phyloP scores from a whole-genome alignment of 2,329 filamentous ascomycete species.

The Colletotrichum tanaceti region DNA sequence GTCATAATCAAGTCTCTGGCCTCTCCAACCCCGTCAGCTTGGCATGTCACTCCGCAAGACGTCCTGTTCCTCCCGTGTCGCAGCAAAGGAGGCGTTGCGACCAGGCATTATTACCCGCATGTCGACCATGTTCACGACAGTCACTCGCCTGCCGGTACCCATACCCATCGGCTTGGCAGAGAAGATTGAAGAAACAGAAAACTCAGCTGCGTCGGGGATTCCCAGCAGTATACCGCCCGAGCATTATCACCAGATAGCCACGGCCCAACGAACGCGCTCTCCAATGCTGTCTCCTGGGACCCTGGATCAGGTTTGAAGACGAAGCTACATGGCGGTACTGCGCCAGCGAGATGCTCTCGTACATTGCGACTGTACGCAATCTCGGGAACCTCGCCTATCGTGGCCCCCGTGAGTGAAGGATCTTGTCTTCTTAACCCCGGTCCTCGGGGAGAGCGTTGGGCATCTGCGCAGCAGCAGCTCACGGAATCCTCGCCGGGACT shows the following conservation, averaged over 20 bases:
- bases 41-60: slow-evolving; percentile 36
- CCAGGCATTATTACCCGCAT: slow-evolving; percentile 10
- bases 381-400: slow-evolving; percentile 9
- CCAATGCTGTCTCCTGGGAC: not conserved
- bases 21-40: not conserved
- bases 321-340: slow-evolving; percentile 19
- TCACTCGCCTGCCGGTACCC: slow-evolving; percentile 27
- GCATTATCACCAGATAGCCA: not conserved
- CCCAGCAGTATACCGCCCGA: not conserved
- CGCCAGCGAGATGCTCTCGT: slow-evolving; percentile 29
- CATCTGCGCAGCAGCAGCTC: slow-evolving; percentile 24
- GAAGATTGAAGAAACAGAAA: not conserved
- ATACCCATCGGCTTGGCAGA: not conserved
- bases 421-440: not conserved
- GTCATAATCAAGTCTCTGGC: not conserved
- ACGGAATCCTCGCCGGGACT: slow-evolving; percentile 3
- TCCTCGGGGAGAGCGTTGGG: slow-evolving; percentile 17
- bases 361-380: slow-evolving; percentile 22
- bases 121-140: slow-evolving; percentile 19
- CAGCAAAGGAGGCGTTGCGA: slow-evolving; percentile 29
- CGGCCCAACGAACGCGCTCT: not conserved
- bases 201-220: not conserved
- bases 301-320: slow-evolving; percentile 18
- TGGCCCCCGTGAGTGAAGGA: too few relatives aligned
- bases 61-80: slow-evolving; percentile 21